Base-by-base conservation (phyloP, 2,329 filamentous ascomycete species). In the Furcasterigmium furcatum region DNA sequence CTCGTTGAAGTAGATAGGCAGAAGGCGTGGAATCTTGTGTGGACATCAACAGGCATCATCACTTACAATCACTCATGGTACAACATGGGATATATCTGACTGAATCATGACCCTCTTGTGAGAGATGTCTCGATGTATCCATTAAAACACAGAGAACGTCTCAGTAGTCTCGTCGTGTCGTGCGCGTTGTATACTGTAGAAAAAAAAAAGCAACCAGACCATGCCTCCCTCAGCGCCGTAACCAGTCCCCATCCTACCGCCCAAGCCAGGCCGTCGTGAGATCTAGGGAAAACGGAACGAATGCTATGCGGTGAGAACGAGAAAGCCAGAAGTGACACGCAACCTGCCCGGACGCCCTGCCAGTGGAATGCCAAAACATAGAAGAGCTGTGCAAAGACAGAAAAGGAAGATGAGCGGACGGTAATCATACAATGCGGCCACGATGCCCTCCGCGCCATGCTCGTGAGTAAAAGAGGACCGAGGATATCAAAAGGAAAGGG, bases 1-100 rank as follows among this genome's bases (percentile, higher is more conserved):
- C 43, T 45, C 38, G 50, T 38, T 42, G 29, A 38, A 43, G 46
- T 36, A 5, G 16, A 19, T 18, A 36, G 9, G 34, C n/a, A 34
- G 8, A 7, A n/a, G 8, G 14, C 8, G 8, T 34, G 30, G 8
- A 8, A 16, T 27, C 12, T 27, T 27, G 24, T 27, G n/a, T n/a
- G n/a, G n/a, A n/a, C n/a, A n/a, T n/a, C n/a, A n/a, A n/a, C n/a
- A n/a, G n/a, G n/a, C n/a, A n/a, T n/a, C n/a, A n/a, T n/a, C n/a
- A n/a, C n/a, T n/a, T n/a, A n/a, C n/a, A n/a, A n/a, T n/a, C n/a
- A n/a, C n/a, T n/a, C n/a, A n/a, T n/a, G n/a, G n/a, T n/a, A n/a
- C n/a, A n/a, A n/a, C n/a, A n/a, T n/a, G n/a, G n/a, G n/a, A n/a
- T n/a, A n/a, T n/a, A n/a, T n/a, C n/a, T n/a, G n/a, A n/a, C n/a